These are phyloP conservation scores for Serendipita indica DNA, from an alignment of 768 basidiomycete genomes.

Conservation along the genomic window DNA sequence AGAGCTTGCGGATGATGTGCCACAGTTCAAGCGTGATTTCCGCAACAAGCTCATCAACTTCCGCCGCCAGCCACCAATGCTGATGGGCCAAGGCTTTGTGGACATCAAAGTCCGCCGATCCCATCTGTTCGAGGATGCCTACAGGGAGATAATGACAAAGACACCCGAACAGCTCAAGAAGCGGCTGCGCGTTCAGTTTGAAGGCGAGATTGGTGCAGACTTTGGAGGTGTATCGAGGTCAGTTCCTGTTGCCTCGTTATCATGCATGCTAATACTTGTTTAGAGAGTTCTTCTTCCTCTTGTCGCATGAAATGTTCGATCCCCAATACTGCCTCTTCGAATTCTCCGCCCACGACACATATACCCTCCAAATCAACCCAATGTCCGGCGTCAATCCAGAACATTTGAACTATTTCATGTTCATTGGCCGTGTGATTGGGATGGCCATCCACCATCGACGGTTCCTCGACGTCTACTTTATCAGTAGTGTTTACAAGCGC, in stretches of 20 bases:
- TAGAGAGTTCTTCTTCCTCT: conserved; percentile 35
- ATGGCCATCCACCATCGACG: conserved; percentile 97
- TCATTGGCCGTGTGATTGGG: conserved; percentile 31
- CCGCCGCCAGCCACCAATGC: conserved; percentile 31
- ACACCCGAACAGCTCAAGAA: conserved; percentile 34
- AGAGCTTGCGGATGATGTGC: conserved; percentile 30
- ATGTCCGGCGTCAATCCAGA: conserved; percentile 32
- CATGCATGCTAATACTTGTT: background rate
- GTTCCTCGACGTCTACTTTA: conserved; percentile 98
- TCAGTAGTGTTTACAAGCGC: conserved; percentile 99
- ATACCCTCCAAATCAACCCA: conserved; percentile 34
- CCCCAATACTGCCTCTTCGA: conserved; percentile 37
- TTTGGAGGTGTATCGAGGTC: conserved; percentile 31
- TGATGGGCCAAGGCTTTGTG: conserved; percentile 29
- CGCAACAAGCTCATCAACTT: conserved; percentile 35
- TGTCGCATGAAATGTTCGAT: conserved; percentile 36
- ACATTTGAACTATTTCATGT: conserved; percentile 35
- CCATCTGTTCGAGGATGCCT: conserved; percentile 32
- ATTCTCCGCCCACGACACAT: conserved; percentile 34
- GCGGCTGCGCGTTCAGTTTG: conserved; percentile 33
- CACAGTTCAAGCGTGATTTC: conserved; percentile 37
- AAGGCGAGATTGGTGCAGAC: conserved; percentile 33
- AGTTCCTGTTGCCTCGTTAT: conserved; percentile 5
- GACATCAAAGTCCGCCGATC: conserved; percentile 32
- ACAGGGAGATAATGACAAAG: conserved; percentile 34